Evolutionary conservation across 148 eudicot species (phyloP), one percentile per base, ranked within the genome.

Genomic region (Silene conica): DNA sequence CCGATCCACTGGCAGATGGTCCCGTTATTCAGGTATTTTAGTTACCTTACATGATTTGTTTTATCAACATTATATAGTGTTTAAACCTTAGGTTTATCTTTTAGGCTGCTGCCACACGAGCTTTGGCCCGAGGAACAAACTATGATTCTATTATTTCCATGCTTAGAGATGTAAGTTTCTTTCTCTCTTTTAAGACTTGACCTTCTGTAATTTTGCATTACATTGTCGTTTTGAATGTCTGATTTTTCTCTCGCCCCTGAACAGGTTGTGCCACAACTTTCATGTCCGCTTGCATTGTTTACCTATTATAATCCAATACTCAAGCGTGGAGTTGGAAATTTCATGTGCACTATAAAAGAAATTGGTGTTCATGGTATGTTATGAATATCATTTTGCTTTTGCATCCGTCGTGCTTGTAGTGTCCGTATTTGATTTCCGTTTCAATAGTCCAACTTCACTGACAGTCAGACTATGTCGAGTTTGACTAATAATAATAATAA

Each of bases 81-180:
- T 57, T 50, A n/a, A 57, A 8, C 25, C 11, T 41, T 38, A 58
- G 13, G 57, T 55, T 58, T 34, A 22, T 68, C 66, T 62, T 76
- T 70, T 76, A 94, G 98, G 98, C 97, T 76, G 98, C 98, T 81
- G 86, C 98, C n/a, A 87, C 98, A 6, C 90, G 97, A n/a, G 85
- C 96, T 74, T 78, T 94, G 73, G 84, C 83, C 19, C 82, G 80
- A 80, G 98, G 98, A 77, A 82, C 97, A 70, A 92, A 94, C 70
- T 88, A 88, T 65, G 85, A 88, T 74, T 74, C 87, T 61, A 85
- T 94, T 69, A 62, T 94, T 63, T 79, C 83, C 41, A 91, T 94
- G 98, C 80, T 94, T 82, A 84, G 84, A 70, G 81, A 88, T 57
- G 98, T 91, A 81, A 68, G 78, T 31, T 55, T 63, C 11, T 73